Evolutionary conservation across 2,329 filamentous ascomycete genomes (phyloP), one percentile per base, ranked within the genome.

Genomic region (Ophioceras dolichostomum): DNA sequence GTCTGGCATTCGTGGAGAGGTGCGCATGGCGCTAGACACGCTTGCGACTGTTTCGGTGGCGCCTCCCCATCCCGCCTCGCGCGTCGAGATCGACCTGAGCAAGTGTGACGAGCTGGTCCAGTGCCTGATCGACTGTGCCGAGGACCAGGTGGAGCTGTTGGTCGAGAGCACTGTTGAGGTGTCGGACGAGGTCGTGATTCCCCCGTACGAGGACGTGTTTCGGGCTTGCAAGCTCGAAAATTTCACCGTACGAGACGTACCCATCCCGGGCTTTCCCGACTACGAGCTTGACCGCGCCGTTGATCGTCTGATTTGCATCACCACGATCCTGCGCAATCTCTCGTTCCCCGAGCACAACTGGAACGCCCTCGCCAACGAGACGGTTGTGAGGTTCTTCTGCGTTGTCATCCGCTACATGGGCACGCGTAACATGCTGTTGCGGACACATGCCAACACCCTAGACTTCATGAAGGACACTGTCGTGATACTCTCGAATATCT

Each of bases 381-480:
- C 73, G 5, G 79, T 95, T 14, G 70, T 95, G 50, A 86, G 83
- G 47, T 86, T 95, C 50, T 63, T 95, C 8, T 86, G 85, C 40
- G 79, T 79, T 32, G 74, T 88, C 4, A 87, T 96, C 44, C 73
- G 87, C 41, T 84, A 91, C 46, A 68, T 96, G 12, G 91, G 89
- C 21, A 95, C 88, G 4, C 80, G 87, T 12, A 86, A 86, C 47
- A 84, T 89, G 70, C 70, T 96, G 21, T 63, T 96, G 30, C 77
- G 86, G 28, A 85, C 79, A 4, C 73, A 91, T 46, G 68, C 73
- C 51, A 94, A 95, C 58, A 91, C 83, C 1, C 65, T 95, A 46
- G 91, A 98, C 57, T 89, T 96, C 50, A 94, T 95, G 84, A 98
- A 98, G 60, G 91, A 98, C 56, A 67, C 87, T 21, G 76, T 96